Evolutionary conservation across 345 rosid genomes (phyloP), one percentile per base, ranked within the genome.

Genomic region (Syzygium oleosum): DNA sequence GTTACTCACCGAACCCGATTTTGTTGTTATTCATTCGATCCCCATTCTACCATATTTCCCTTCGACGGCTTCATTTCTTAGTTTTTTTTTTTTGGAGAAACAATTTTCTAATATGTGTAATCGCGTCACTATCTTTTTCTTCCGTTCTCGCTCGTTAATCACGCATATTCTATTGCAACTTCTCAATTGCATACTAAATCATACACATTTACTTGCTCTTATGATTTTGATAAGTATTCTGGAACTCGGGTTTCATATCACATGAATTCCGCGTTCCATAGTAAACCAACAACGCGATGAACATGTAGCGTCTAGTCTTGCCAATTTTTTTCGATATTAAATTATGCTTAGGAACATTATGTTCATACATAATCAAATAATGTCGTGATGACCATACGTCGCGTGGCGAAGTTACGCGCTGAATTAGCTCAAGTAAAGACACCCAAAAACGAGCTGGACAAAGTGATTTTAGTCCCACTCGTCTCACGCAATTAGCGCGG

Each of bases 201-300:
- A 2, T 0, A 52, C 8, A 6, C 8, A 19, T 2, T 7, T 53
- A 16, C 78, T 38, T 43, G 4, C 0, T 12, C 23, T 31, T 31
- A 19, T 0, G 1, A 4, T 65, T 1, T 2, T 0, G 0, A 31
- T 31, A 0, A 7, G 8, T 65, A 1, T 65, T 31, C 1, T 31
- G 1, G 0, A 3, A 29, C 2, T 65, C 1, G 6, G 8, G 3
- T 2, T 54, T 1, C 12, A 1, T 0, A 51, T 51, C 52, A 51
- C 1, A 51, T 51, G 52, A 51, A 51, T 43, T 43, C 46, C 46
- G 7, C 7, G 46, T 43, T 6, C 46, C 46, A 6, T 1, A 43
- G 46, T 43, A 43, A 43, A 43, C 46, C 46, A 43, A 1, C 46
- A 1, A 43, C 7, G 46, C 46, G 46, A 43, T 43, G 46, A 0